Conservation (phyloP, 148 eudicot genomes). For the Camellia sinensis region DNA sequence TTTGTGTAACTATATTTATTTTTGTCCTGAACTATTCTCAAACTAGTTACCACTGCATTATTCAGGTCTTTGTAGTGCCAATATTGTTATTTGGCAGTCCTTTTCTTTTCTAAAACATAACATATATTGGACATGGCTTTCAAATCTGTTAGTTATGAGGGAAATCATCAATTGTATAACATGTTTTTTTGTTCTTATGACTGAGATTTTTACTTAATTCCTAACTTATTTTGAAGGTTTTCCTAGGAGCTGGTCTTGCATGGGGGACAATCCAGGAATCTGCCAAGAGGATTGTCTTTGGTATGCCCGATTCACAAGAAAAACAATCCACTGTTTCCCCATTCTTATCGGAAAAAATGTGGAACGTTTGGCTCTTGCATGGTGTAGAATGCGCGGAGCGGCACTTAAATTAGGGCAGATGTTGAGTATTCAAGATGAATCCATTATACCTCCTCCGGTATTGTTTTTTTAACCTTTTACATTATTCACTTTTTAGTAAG, state of each 20-base stretch:
- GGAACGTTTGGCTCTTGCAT: constrained; percentile 89
- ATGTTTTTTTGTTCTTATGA: neutral
- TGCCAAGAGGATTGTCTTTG: constrained; percentile 68
- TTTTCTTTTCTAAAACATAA: neutral
- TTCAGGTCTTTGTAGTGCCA: neutral
- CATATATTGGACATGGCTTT: neutral
- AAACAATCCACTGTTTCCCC: constrained; percentile 63
- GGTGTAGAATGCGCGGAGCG: constrained; percentile 99
- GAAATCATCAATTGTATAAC: neutral
- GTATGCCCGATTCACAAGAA: constrained; percentile 40
- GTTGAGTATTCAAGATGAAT: constrained; percentile 97
- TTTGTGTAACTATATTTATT: too few relatives aligned
- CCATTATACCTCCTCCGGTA: constrained; percentile 95
- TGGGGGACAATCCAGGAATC: constrained; percentile 98
- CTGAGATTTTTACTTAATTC: neutral
- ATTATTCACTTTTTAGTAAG: neutral
- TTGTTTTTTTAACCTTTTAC: constrained; percentile 16
- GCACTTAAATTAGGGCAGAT: constrained; percentile 96
- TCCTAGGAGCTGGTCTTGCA: constrained; percentile 96
- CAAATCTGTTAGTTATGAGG: neutral
- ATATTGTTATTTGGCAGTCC: neutral
- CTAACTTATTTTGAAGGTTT: constrained; percentile 48
- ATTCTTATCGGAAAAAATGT: constrained; percentile 85
- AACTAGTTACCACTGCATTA: neutral
- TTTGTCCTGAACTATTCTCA: neutral